Conservation (phyloP, 129 eudicot species). For the Solidago caesia region DNA sequence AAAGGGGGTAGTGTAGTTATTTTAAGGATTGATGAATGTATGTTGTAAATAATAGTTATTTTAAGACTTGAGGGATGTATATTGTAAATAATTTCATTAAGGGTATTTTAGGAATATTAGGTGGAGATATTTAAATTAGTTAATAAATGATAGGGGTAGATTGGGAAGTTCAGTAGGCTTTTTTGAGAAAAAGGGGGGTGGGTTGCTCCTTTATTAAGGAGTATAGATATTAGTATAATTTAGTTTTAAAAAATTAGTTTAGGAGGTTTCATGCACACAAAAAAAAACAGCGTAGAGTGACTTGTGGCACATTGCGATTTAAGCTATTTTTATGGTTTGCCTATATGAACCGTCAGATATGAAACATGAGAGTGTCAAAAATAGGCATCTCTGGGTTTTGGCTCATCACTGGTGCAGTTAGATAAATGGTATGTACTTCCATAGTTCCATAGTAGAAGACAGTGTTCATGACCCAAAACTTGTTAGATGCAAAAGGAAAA, state of each 20-base stretch:
- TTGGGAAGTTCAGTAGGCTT: no score
- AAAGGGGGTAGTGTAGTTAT: no score
- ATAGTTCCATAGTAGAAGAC: not conserved
- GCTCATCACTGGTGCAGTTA: not conserved
- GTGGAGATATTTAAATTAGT: no score
- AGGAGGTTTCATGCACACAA: not conserved
- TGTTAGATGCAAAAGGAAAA: not conserved
- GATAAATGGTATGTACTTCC: not conserved
- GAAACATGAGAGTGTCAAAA: not conserved
- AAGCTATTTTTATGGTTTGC: not conserved
- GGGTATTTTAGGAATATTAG: no score
- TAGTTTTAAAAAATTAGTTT: not conserved
- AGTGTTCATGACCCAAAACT: not conserved
- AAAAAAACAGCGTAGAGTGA: not conserved
- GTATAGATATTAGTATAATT: not conserved
- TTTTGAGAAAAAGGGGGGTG: no score
- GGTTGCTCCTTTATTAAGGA: no score
- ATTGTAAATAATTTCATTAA: no score
- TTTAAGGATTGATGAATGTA: no score
- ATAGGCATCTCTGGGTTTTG: not conserved
- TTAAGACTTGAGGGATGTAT: no score
- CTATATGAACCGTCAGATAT: not conserved
- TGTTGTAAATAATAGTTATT: no score
- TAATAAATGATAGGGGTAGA: no score
- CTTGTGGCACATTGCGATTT: not conserved